Percentiles rank a stretch among this genome's conserved stretches.
Evolutionary conservation across 2,329 filamentous ascomycete species (phyloP).

Genomic region (Ceratocystis cacaofunesta): DNA sequence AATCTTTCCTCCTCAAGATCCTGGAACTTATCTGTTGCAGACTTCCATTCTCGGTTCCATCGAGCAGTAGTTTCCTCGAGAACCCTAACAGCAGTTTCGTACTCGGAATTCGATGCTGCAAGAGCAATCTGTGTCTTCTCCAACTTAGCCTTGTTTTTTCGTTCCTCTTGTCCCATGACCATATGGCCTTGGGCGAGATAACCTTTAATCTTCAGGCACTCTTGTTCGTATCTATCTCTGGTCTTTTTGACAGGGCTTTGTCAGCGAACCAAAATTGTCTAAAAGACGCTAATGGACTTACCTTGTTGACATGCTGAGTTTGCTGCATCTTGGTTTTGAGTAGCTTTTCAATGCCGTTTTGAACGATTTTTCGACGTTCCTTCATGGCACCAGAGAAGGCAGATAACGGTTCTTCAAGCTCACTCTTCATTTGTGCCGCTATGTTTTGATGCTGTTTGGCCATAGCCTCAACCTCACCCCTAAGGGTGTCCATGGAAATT

Average conservation of each 20-base stretch:
- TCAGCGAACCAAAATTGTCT: background rate
- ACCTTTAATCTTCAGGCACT: constrained; percentile 95
- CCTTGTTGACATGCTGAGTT: constrained; percentile 82
- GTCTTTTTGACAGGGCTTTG: constrained; percentile 36
- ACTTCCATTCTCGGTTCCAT: constrained; percentile 98
- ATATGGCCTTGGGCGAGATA: constrained; percentile 97
- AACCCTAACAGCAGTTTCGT: constrained; percentile 81
- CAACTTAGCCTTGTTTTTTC: constrained; percentile 95
- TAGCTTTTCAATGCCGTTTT: constrained; percentile 84
- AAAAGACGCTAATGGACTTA: constrained; percentile 25
- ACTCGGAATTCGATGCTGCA: constrained; percentile 79
- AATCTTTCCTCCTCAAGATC: constrained; percentile 93
- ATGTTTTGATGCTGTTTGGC: constrained; percentile 85
- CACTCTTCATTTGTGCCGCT: constrained; percentile 85
- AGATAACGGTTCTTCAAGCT: constrained; percentile 81
- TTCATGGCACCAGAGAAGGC: constrained; percentile 94
- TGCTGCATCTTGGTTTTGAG: constrained; percentile 88
- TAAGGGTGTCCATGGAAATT: constrained; percentile 70
- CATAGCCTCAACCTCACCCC: constrained; percentile 83
- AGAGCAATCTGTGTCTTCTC: constrained; percentile 98
- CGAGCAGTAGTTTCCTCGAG: constrained; percentile 87
- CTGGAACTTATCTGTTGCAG: constrained; percentile 96
- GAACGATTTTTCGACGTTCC: constrained; percentile 89
- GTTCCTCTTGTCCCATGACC: constrained; percentile 99
- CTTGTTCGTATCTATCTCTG: constrained; percentile 89